Conservation (phyloP, 2,329 filamentous ascomycete genomes). For the Xylogone sp. region DNA sequence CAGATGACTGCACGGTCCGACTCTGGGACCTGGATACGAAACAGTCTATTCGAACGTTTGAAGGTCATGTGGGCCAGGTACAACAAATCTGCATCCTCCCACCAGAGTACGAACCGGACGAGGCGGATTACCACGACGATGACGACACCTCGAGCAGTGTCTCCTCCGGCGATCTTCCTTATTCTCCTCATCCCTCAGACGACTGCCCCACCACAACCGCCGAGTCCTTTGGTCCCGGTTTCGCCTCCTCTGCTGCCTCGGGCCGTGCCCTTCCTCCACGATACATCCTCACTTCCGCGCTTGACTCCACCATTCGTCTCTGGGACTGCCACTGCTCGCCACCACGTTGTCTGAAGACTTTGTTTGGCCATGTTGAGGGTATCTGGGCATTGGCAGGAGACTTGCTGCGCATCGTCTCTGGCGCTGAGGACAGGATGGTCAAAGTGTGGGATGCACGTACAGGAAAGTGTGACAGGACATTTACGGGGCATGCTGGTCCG, state of each 20-base stretch:
- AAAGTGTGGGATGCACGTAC: conserved; percentile 94
- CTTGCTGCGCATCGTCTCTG: conserved; percentile 81
- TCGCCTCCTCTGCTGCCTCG: conserved; percentile 53
- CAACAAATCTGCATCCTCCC: conserved; percentile 87
- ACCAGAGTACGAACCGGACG: conserved; percentile 84
- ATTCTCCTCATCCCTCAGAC: conserved; percentile 6
- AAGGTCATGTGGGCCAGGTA: conserved; percentile 92
- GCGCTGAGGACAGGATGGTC: conserved; percentile 89
- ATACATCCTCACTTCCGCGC: conserved; percentile 89
- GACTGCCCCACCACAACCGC: conserved; percentile 13
- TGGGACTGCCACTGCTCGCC: conserved; percentile 75
- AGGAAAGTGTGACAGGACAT: conserved; percentile 87
- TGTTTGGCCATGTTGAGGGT: conserved; percentile 95
- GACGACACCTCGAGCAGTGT: conserved; percentile 34
- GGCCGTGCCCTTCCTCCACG: conserved; percentile 71
- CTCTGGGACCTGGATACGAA: conserved; percentile 91
- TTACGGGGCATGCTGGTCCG: conserved; percentile 84
- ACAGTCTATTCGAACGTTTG: conserved; percentile 71
- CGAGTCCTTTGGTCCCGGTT: conserved; percentile 30
- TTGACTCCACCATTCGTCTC: conserved; percentile 87
- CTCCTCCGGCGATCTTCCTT: conserved; percentile 12
- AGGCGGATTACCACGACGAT: conserved; percentile 57
- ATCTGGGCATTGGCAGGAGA: conserved; percentile 92
- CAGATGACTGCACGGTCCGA: conserved; percentile 87
- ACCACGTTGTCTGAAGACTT: conserved; percentile 80